A percentile compares a stretch with the other conserved stretches of the same genome.
Conservation (phyloP, 352 stramenopile species). For the Phytophthora ramorum region DNA sequence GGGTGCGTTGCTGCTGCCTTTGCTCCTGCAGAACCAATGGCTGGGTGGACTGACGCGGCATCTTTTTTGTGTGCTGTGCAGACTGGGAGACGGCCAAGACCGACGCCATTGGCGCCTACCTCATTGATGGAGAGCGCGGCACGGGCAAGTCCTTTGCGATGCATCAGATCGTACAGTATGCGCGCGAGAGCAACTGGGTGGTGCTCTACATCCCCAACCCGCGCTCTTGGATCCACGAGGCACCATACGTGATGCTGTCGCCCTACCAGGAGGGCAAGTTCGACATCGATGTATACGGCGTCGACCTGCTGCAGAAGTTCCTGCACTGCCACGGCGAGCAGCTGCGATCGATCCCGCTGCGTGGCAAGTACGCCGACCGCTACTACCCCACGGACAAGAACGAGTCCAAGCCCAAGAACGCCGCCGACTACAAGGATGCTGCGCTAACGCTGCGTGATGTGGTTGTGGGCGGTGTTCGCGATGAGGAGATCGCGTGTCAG, state of each 20-base stretch:
- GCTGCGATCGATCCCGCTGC: conserved; percentile 63
- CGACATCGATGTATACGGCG: conserved; percentile 85
- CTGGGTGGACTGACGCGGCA: background rate
- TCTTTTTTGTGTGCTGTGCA: conserved; percentile 20
- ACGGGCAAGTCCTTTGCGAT: conserved; percentile 86
- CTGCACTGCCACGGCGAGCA: conserved; percentile 80
- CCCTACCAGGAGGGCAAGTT: conserved; percentile 82
- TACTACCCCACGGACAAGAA: conserved; percentile 82
- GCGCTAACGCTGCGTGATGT: conserved; percentile 80
- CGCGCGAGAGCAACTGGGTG: conserved; percentile 86
- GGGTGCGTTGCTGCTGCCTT: conserved; percentile 31
- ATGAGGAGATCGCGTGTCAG: conserved; percentile 84
- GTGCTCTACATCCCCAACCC: conserved; percentile 84
- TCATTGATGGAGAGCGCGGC: conserved; percentile 86
- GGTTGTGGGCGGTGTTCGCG: conserved; percentile 78
- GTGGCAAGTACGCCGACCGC: conserved; percentile 75
- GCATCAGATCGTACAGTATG: conserved; percentile 90
- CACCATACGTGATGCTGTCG: conserved; percentile 88
- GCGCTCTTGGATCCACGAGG: conserved; percentile 80
- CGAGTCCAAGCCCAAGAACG: conserved; percentile 77
- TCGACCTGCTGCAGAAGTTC: conserved; percentile 84
- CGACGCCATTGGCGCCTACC: conserved; percentile 54
- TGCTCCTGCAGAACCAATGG: conserved; percentile 1
- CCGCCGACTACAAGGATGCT: conserved; percentile 55
- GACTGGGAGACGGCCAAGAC: conserved; percentile 72